Evolutionary conservation across 2,329 filamentous ascomycete species (phyloP).

Genomic region (Penicillium psychrosexuale): DNA sequence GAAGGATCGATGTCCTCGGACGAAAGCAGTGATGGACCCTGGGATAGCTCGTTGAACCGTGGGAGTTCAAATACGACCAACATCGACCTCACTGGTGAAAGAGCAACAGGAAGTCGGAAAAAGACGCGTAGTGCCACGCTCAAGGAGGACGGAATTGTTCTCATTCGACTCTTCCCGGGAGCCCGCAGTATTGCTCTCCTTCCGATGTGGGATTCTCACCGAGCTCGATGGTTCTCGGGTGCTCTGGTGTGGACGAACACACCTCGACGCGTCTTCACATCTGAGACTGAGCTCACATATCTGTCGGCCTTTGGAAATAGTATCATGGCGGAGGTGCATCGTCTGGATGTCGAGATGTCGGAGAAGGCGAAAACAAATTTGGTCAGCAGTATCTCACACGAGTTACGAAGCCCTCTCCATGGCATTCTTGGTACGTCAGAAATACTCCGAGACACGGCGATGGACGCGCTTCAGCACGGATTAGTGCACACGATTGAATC

Average conservation of each 20-base stretch:
- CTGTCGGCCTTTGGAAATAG: conserved; percentile 32
- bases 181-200: conserved; percentile 30
- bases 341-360: conserved; percentile 30
- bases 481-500: conserved; percentile 38
- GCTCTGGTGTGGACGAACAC: conserved; percentile 28
- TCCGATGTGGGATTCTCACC: conserved; percentile 34
- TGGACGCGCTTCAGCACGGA: conserved; percentile 27
- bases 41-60: not conserved
- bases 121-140: conserved; percentile 14
- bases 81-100: not conserved
- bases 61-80: not conserved
- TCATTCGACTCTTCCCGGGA: conserved; percentile 23
- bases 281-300: conserved; percentile 29
- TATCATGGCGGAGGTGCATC: conserved; percentile 34
- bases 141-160: conserved; percentile 13
- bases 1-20: conserved; percentile 17
- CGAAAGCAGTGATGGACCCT: conserved; percentile 5
- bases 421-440: conserved; percentile 36
- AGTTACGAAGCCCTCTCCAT: conserved; percentile 37
- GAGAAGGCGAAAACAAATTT: conserved; percentile 35
- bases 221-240: conserved; percentile 30
- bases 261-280: conserved; percentile 21
- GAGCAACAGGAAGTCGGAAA: conserved; percentile 1
- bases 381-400: conserved; percentile 35
- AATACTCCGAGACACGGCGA: conserved; percentile 30